Base-by-base conservation (phyloP, 2,329 filamentous ascomycete species). In the Meredithiella fracta region DNA sequence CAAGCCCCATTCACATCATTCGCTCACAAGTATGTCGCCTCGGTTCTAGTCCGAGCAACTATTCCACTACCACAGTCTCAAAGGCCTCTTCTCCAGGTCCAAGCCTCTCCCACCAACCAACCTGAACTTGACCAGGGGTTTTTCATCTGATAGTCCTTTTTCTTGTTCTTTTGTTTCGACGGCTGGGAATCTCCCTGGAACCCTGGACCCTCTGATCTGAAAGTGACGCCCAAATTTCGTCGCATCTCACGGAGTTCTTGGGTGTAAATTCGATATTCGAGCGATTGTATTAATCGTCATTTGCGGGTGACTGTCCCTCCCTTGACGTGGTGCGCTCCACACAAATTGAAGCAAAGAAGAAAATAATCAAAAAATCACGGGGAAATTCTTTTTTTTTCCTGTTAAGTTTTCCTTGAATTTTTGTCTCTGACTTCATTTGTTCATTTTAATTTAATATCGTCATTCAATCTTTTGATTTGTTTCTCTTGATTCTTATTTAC, bases 221-320 rank as follows among this genome's bases (percentile, higher is more conserved):
- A 20, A 7, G 9, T 22, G 23, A 17, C 38, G 26, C 52, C 44
- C 50, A 42, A 59, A 54, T 59, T 59, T 59, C 57, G 34, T 56
- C 54, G 56, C 57, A 59, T 59, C 57, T 56, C 22, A 3, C 11
- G 44, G 29, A 34, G 29, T 34, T 49, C 20, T 17, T 17, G 40
- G 20, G 40, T 17, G 17, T 23, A 55, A 54, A 58, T 58, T 54
- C 44, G 50, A 55, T 49, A 44, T 55, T 55, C 29, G 42, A 56
- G 22, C 29, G 29, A 34, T 37, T 56, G 31, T 51, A 47, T 29
- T 44, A 38, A 52, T 52, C 53, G 53, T 34, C 23, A 52, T 25
- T 40, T 20, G 23, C 11, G 26, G 26, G 25, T n/a, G n/a, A n/a
- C 31, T 54, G 44, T 34, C 34, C 23, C 22, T 54, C 52, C 42